phyloP scores from a whole-genome alignment of 2,329 filamentous ascomycete species.

The Colletotrichum sublineola region DNA sequence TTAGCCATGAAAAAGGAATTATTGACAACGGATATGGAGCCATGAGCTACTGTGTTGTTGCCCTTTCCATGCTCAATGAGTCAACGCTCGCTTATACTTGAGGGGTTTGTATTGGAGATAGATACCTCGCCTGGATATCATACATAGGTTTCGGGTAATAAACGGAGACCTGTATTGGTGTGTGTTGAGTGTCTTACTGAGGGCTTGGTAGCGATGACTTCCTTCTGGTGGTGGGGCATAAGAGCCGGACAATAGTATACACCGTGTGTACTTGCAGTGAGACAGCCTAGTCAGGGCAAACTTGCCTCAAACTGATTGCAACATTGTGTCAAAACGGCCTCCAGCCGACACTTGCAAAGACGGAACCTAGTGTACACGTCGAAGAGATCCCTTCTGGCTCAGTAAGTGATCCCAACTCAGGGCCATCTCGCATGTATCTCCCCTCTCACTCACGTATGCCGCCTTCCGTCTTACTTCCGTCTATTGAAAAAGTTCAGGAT shows the following conservation, averaged over 20 bases:
- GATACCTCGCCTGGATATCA: neutral
- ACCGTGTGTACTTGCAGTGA: neutral
- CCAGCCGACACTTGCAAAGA: neutral
- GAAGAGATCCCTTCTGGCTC: neutral
- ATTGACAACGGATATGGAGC: neutral
- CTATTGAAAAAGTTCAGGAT: neutral
- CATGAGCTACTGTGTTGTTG: neutral
- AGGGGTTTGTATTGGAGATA: no score
- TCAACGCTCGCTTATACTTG: neutral
- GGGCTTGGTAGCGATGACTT: neutral
- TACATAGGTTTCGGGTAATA: neutral
- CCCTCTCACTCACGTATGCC: neutral
- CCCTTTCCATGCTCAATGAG: neutral
- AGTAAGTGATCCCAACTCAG: neutral
- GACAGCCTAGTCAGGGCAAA: neutral
- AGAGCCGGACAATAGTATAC: neutral
- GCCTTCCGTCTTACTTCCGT: conserved; percentile 10
- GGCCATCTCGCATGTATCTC: conserved; percentile 5
- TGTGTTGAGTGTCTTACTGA: neutral
- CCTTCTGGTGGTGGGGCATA: neutral
- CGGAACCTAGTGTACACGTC: neutral
- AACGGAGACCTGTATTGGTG: neutral
- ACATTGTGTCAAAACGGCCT: conserved; percentile 30
- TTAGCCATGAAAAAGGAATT: neutral
- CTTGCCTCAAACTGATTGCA: conserved; percentile 26